A percentile compares a stretch with the other conserved stretches of the same genome.
These are phyloP conservation scores for Farysia itapuensis DNA, from an alignment of 1,284 basidiomycete species.

Conservation along the genomic window DNA sequence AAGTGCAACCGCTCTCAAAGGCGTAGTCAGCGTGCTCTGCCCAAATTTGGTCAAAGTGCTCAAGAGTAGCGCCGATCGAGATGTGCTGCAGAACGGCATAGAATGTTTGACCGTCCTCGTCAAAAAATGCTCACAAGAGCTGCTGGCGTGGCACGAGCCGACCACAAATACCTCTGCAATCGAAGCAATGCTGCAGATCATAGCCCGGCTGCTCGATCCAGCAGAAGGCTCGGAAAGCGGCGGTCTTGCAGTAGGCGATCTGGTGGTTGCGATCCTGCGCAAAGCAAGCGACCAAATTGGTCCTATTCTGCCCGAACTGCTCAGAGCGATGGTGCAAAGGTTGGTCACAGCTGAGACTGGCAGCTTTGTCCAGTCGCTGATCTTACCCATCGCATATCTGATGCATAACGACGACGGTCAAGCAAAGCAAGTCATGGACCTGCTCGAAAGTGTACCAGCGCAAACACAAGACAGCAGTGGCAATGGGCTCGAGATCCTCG, in stretches of 20 bases:
- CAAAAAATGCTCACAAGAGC: slow-evolving; percentile 79
- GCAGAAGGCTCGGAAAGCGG: slow-evolving; percentile 65
- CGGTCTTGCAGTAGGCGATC: slow-evolving; percentile 86
- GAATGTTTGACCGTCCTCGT: slow-evolving; percentile 78
- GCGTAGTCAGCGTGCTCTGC: slow-evolving; percentile 62
- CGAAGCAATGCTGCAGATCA: slow-evolving; percentile 43
- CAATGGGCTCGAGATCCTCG: slow-evolving; percentile 76
- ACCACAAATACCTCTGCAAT: slow-evolving; percentile 12
- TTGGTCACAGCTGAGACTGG: slow-evolving; percentile 82
- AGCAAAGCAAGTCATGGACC: slow-evolving; percentile 39
- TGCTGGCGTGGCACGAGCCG: slow-evolving; percentile 66
- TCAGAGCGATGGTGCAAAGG: slow-evolving; percentile 78
- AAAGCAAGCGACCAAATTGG: slow-evolving; percentile 72
- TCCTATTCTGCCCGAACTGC: slow-evolving; percentile 79
- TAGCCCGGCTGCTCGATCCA: slow-evolving; percentile 43
- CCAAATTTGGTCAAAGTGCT: slow-evolving; percentile 32
- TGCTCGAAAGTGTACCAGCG: slow-evolving; percentile 62
- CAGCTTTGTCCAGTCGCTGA: slow-evolving; percentile 76
- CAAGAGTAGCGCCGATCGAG: slow-evolving; percentile 33
- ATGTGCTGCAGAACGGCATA: slow-evolving; percentile 71
- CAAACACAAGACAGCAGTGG: slow-evolving; percentile 29
- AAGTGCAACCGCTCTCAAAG: slow-evolving; percentile 76
- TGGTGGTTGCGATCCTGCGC: slow-evolving; percentile 87
- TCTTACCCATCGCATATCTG: slow-evolving; percentile 89
- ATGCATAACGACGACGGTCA: slow-evolving; percentile 74